These are phyloP conservation scores for Nemania bipapillata DNA, from an alignment of 2,329 filamentous ascomycete genomes.

Conservation along the genomic window DNA sequence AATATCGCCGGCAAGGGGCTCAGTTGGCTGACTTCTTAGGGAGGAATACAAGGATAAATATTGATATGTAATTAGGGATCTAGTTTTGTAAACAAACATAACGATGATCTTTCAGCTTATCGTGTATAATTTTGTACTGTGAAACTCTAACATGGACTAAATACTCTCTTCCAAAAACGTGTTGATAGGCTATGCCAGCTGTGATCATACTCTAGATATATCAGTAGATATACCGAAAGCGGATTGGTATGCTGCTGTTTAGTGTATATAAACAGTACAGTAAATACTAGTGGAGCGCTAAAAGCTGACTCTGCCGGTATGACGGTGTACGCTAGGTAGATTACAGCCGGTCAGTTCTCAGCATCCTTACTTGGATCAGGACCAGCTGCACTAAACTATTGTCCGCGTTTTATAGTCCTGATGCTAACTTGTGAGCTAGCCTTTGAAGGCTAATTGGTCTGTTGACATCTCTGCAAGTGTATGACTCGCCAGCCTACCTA, in stretches of 20 bases:
- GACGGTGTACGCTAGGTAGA: neutral
- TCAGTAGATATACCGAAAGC: neutral
- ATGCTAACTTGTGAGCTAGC: no score
- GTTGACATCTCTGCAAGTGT: neutral
- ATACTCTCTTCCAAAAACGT: no score
- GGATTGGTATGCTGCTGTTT: neutral
- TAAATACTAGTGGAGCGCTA: constrained; percentile 9
- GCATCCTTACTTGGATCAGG: no score
- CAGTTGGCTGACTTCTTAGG: neutral
- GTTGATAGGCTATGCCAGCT: no score
- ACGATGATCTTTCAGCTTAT: neutral
- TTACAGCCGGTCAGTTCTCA: neutral
- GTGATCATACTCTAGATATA: neutral
- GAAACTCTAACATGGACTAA: neutral
- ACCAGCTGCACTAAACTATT: no score
- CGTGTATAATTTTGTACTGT: neutral
- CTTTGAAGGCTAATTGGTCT: neutral
- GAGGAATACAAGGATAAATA: neutral
- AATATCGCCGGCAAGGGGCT: neutral
- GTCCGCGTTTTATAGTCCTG: no score
- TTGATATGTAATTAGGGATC: neutral
- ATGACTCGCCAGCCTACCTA: neutral
- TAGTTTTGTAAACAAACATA: neutral
- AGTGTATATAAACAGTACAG: neutral
- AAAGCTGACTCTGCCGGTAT: constrained; percentile 15